These are phyloP conservation scores for Hamamelis virginiana DNA, from an alignment of 164 flowering plant genomes.

Conservation along the genomic window DNA sequence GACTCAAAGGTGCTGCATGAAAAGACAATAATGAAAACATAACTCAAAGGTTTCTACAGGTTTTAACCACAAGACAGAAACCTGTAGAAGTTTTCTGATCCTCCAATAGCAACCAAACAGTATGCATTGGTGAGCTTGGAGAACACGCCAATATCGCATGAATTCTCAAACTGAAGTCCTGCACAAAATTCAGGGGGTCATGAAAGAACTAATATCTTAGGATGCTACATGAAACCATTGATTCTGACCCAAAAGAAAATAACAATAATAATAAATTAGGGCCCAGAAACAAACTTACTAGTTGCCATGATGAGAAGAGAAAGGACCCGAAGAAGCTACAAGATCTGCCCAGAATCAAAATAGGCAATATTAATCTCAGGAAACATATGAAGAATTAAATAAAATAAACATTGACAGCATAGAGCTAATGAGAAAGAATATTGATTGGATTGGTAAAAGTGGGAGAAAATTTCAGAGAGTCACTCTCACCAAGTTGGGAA, in stretches of 20 bases:
- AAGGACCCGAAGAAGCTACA: no score
- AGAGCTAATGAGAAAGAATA: no score
- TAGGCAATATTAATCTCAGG: no score
- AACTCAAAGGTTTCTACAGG: no score
- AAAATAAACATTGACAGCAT: no score
- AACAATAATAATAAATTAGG: neutral
- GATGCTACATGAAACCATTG: no score
- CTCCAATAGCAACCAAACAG: conserved; percentile 90
- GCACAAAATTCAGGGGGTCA: conserved; percentile 3
- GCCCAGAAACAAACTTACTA: conserved; percentile 4
- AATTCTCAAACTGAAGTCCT: conserved; percentile 81
- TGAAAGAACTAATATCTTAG: neutral
- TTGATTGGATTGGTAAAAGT: no score
- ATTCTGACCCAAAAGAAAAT: no score
- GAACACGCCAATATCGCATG: conserved; percentile 75
- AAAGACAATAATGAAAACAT: conserved; percentile 1
- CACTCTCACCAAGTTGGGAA: no score
- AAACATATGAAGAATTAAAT: no score
- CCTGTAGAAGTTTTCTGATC: conserved; percentile 93
- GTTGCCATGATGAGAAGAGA: conserved; percentile 14
- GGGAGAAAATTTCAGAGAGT: no score
- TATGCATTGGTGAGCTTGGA: conserved; percentile 84
- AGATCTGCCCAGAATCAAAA: no score
- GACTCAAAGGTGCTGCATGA: conserved; percentile 71
- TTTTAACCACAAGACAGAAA: conserved; percentile 20